Evolutionary conservation across 1,139 yeast genomes (phyloP).

Genomic region (Spathaspora sp.): DNA sequence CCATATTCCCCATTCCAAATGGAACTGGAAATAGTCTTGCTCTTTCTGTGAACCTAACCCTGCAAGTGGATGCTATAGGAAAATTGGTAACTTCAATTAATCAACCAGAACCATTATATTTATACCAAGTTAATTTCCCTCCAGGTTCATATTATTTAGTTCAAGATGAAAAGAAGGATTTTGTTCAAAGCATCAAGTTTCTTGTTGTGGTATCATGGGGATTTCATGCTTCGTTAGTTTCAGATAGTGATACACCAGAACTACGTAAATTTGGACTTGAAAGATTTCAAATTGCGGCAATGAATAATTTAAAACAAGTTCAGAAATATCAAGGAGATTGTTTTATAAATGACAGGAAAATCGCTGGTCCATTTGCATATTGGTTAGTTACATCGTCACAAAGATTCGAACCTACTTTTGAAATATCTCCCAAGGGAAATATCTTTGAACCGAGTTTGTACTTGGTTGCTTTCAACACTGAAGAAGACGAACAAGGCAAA

Average conservation of each 20-base stretch:
- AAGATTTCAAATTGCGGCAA: conserved; percentile 72
- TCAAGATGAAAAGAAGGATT: conserved; percentile 19
- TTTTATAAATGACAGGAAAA: conserved; percentile 13
- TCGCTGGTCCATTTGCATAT: conserved; percentile 58
- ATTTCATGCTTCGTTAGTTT: conserved; percentile 81
- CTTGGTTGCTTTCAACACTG: conserved; percentile 52
- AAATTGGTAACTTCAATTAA: conserved; percentile 33
- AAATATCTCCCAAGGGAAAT: conserved; percentile 69
- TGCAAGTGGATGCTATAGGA: conserved; percentile 40
- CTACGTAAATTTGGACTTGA: conserved; percentile 61
- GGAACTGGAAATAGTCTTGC: conserved; percentile 90
- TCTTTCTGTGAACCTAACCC: conserved; percentile 51
- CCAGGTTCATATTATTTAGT: conserved; percentile 32
- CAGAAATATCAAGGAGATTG: conserved; percentile 53
- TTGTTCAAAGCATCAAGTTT: conserved; percentile 35
- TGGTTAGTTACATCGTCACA: conserved; percentile 63
- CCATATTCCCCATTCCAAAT: conserved; percentile 60
- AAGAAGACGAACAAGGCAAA: conserved; percentile 16
- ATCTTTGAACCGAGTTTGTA: conserved; percentile 52
- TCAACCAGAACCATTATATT: conserved; percentile 40
- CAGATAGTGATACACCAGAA: conserved; percentile 72
- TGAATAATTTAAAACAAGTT: conserved; percentile 43
- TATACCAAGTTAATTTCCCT: conserved; percentile 59
- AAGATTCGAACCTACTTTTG: conserved; percentile 65
- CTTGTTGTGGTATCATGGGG: conserved; percentile 82